phyloP scores from a whole-genome alignment of 768 basidiomycete species.

The Mycena chlorophos region DNA sequence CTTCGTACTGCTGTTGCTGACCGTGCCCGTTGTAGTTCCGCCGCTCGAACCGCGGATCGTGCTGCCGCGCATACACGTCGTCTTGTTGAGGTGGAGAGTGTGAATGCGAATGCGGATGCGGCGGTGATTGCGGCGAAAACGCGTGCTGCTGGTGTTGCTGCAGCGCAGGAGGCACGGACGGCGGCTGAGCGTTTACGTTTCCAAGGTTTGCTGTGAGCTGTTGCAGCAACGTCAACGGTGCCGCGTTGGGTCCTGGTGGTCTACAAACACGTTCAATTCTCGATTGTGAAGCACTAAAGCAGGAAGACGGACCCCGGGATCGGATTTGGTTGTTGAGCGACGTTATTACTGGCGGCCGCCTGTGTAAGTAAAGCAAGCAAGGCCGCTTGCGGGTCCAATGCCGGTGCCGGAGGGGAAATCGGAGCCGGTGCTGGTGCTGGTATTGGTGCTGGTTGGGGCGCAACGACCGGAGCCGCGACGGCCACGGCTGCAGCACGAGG shows the following conservation, averaged over 20 bases:
- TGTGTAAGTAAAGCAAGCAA: slow-evolving; percentile 70
- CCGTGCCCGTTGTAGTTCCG: slow-evolving; percentile 51
- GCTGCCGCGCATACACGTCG: slow-evolving; percentile 29
- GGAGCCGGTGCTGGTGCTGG: slow-evolving; percentile 31
- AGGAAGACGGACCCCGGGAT: slow-evolving; percentile 42
- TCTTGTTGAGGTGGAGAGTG: neutral
- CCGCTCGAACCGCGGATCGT: slow-evolving; percentile 41
- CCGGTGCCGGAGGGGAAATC: slow-evolving; percentile 29
- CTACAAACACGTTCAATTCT: slow-evolving; percentile 33
- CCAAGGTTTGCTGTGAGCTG: slow-evolving; percentile 60
- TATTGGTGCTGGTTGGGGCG: slow-evolving; percentile 28
- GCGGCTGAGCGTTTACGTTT: slow-evolving; percentile 30
- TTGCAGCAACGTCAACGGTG: slow-evolving; percentile 71
- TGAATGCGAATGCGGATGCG: slow-evolving; percentile 28
- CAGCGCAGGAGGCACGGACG: slow-evolving; percentile 29
- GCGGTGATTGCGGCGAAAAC: slow-evolving; percentile 35
- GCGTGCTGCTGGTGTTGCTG: slow-evolving; percentile 35
- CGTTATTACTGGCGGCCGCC: slow-evolving; percentile 49
- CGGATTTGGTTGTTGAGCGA: slow-evolving; percentile 31
- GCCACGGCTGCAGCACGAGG: slow-evolving; percentile 38
- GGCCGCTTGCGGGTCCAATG: slow-evolving; percentile 57
- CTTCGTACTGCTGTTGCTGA: slow-evolving; percentile 43
- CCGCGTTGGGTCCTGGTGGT: slow-evolving; percentile 64
- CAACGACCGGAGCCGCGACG: slow-evolving; percentile 8
- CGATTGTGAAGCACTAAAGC: slow-evolving; percentile 1